Evolutionary conservation across 495 filamentous ascomycete genomes (phyloP).

Genomic region (Ascodesmis nigricans): DNA sequence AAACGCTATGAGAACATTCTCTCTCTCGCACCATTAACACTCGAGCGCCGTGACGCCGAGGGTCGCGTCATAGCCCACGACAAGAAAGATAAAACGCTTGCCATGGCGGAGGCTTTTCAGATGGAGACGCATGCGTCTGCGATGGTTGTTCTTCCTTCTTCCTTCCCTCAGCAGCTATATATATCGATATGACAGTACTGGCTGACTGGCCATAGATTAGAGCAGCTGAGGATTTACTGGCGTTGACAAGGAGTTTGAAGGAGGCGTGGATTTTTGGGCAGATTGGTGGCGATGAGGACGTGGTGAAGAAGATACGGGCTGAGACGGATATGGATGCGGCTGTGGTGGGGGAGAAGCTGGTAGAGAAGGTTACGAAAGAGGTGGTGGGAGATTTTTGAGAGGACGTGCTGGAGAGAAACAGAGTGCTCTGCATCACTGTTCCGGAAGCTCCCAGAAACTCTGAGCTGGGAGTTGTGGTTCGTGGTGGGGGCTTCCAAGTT

Average conservation of each 20-base stretch:
- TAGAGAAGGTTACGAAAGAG: too few species aligned
- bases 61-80: slow-evolving; percentile 8
- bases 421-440: too few species aligned
- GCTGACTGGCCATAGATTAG: slow-evolving; percentile 28
- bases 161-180: background rate
- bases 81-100: slow-evolving; percentile 24
- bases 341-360: slow-evolving; percentile 27
- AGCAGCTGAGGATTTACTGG: slow-evolving; percentile 41
- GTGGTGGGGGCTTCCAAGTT: too few species aligned
- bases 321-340: slow-evolving; percentile 30
- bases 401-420: too few species aligned
- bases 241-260: slow-evolving; percentile 41
- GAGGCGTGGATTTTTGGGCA: slow-evolving; percentile 57
- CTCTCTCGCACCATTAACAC: slow-evolving; percentile 25
- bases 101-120: slow-evolving; percentile 37
- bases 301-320: too few species aligned
- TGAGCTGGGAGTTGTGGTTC: too few species aligned
- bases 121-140: slow-evolving; percentile 42
- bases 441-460: too few species aligned
- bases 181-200: too few species aligned
- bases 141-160: slow-evolving; percentile 27
- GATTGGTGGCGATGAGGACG: slow-evolving; percentile 31
- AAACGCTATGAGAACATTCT: slow-evolving; percentile 41
- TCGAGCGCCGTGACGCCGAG: background rate
- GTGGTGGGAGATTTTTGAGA: too few species aligned